Base-by-base conservation (phyloP, 1,284 basidiomycete genomes). In the Puccinia coronata region DNA sequence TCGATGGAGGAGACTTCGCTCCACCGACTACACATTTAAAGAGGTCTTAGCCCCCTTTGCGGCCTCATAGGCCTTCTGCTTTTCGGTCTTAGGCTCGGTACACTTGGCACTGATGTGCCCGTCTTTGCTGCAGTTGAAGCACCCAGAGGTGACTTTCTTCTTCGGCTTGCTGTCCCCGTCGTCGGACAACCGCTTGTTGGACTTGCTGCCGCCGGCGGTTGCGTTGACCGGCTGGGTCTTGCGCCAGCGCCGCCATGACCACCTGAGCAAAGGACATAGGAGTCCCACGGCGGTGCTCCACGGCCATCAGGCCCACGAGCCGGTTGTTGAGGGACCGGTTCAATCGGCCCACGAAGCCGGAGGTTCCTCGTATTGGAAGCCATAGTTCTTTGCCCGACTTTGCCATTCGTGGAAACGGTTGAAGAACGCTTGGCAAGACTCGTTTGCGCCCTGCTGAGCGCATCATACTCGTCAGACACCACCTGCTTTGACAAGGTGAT, bases 1-100 rank as follows among this genome's bases (percentile, higher is more conserved):
- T 61, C 31, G 31, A 36, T 57, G 47, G 16, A 18, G 14, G 70
- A 72, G 49, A 49, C 53, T 25, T 23, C 2, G 6, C 25, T 51
- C n/a, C 49, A 55, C 39, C 71, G 53, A 51, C 71, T 39, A 53
- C 16, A 4, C n/a, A 53, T 73, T 73, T 73, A 57, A 73, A 73
- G 71, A 0, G n/a, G 18, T 63, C 18, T 31, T 9, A 63, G 8
- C 16, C 2, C 3, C 1, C 28, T 61, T 61, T 14, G 57, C 47
- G n/a, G 59, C 28, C 12, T 55, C 34, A n/a, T 73, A 73, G 20
- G 51, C 57, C 5, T 28, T 31, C 16, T 51, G 51, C 16, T 53
- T 51, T 11, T 73, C 49, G 11, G 71, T 51, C 20, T 41, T 34
- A 11, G 47, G 47, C 4, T 31, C 47, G 8, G 8, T 9, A 39